phyloP scores from a whole-genome alignment of 176 grass and related monocot species.

The Saccharum officinarum region DNA sequence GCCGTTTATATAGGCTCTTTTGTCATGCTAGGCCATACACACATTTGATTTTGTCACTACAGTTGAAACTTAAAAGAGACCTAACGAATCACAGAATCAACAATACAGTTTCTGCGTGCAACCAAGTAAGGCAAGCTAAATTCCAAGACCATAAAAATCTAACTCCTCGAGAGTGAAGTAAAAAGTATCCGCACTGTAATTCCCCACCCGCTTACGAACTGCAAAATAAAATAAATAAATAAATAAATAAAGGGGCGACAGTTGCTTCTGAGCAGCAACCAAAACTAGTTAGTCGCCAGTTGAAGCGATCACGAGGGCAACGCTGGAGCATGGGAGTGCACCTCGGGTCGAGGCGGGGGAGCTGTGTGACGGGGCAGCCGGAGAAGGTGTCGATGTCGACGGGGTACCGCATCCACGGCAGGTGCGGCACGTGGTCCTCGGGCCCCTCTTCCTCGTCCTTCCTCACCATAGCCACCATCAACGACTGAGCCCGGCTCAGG shows the following conservation, averaged over 20 bases:
- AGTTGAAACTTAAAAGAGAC: neutral
- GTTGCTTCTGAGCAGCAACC: neutral
- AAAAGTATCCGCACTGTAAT: neutral
- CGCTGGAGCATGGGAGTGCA: neutral
- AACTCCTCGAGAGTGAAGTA: neutral
- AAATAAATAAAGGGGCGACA: neutral
- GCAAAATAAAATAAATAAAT: too few relatives aligned
- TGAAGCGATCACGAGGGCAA: neutral
- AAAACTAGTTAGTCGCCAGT: neutral
- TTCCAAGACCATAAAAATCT: neutral
- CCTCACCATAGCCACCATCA: conserved; percentile 35
- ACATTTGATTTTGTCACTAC: neutral
- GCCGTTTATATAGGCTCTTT: neutral
- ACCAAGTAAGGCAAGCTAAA: neutral
- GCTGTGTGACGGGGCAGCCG: conserved; percentile 37
- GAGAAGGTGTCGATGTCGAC: conserved; percentile 65
- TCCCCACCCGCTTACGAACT: too few relatives aligned
- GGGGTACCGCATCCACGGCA: conserved; percentile 66
- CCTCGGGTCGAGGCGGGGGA: conserved; percentile 62
- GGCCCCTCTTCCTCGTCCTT: conserved; percentile 16
- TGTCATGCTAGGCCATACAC: neutral
- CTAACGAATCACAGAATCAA: neutral
- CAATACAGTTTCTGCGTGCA: neutral
- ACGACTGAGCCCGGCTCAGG: neutral
- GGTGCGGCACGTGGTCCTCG: conserved; percentile 50